Conservation (phyloP, 352 stramenopile species). For the Globisporangium middletonii region DNA sequence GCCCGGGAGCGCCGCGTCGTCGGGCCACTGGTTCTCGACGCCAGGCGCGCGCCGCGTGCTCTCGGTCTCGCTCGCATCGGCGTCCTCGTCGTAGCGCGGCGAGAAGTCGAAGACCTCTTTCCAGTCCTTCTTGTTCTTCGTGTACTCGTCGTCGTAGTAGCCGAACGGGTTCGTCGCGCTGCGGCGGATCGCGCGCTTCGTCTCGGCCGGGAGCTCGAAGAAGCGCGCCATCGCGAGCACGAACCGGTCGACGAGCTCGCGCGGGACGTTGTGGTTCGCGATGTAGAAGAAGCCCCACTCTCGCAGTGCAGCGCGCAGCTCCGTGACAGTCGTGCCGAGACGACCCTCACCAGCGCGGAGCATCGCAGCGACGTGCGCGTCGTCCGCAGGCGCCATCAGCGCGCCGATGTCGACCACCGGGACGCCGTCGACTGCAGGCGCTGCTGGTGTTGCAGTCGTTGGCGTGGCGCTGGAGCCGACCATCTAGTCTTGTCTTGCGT, state of each 20-base stretch:
- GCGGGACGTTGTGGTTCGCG: constrained; percentile 71
- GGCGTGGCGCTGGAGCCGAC: too few relatives aligned
- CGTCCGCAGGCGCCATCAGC: constrained; percentile 27
- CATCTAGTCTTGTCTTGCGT: too few relatives aligned
- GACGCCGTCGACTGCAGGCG: constrained; percentile 11
- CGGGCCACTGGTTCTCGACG: constrained; percentile 76
- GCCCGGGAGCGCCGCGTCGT: constrained; percentile 30
- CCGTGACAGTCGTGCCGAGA: constrained; percentile 30
- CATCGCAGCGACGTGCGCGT: constrained; percentile 25
- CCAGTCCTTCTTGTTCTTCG: constrained; percentile 91
- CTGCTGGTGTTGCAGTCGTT: neutral
- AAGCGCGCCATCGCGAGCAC: constrained; percentile 59
- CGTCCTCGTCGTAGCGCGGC: constrained; percentile 33
- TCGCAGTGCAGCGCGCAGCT: constrained; percentile 27
- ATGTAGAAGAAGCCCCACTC: constrained; percentile 94
- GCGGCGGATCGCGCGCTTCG: constrained; percentile 56
- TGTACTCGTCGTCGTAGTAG: constrained; percentile 93
- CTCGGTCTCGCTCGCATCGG: neutral
- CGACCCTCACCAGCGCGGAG: constrained; percentile 12
- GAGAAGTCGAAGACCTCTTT: constrained; percentile 86
- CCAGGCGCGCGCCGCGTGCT: too few relatives aligned
- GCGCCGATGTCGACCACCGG: constrained; percentile 42
- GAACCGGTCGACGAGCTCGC: constrained; percentile 57
- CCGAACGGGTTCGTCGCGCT: constrained; percentile 78
- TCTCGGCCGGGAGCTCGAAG: constrained; percentile 68